These are phyloP conservation scores for Arthromyces matolae DNA, from an alignment of 768 basidiomycete species.

Conservation along the genomic window DNA sequence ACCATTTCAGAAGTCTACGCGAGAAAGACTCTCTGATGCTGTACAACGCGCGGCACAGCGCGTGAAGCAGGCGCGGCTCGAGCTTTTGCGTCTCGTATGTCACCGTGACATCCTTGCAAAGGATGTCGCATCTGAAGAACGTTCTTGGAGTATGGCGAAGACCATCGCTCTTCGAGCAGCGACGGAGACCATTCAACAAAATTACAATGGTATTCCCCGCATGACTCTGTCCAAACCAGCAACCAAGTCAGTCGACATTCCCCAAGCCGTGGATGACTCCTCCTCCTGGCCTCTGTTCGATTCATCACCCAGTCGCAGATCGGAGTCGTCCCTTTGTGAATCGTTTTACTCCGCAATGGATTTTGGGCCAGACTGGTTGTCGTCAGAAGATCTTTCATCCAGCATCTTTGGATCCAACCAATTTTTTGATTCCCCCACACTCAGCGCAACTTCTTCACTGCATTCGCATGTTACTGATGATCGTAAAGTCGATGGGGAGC, in stretches of 20 bases:
- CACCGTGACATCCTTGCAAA: conserved; percentile 70
- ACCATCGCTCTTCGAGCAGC: conserved; percentile 73
- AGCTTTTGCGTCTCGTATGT: conserved; percentile 69
- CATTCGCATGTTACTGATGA: conserved; percentile 27
- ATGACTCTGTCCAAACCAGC: conserved; percentile 37
- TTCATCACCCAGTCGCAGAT: conserved; percentile 29
- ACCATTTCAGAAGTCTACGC: conserved; percentile 82
- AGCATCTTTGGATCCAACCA: conserved; percentile 27
- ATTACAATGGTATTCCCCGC: conserved; percentile 30
- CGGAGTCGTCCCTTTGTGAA: conserved; percentile 47
- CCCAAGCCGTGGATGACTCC: neutral
- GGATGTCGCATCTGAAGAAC: conserved; percentile 72
- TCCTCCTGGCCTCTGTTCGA: conserved; percentile 9
- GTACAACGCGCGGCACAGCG: conserved; percentile 62
- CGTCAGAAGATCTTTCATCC: conserved; percentile 36
- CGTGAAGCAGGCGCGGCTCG: conserved; percentile 64
- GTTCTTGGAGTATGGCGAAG: conserved; percentile 62
- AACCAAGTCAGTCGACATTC: conserved; percentile 8
- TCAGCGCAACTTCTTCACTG: conserved; percentile 31
- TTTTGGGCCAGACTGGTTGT: conserved; percentile 46
- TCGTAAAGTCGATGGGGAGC: conserved; percentile 4
- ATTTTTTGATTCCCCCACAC: conserved; percentile 34
- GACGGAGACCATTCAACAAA: conserved; percentile 56
- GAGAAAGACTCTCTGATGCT: conserved; percentile 64
- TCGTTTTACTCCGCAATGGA: conserved; percentile 72